These are phyloP conservation scores for Penicillium goetzii DNA, from an alignment of 495 filamentous ascomycete genomes.

Conservation along the genomic window DNA sequence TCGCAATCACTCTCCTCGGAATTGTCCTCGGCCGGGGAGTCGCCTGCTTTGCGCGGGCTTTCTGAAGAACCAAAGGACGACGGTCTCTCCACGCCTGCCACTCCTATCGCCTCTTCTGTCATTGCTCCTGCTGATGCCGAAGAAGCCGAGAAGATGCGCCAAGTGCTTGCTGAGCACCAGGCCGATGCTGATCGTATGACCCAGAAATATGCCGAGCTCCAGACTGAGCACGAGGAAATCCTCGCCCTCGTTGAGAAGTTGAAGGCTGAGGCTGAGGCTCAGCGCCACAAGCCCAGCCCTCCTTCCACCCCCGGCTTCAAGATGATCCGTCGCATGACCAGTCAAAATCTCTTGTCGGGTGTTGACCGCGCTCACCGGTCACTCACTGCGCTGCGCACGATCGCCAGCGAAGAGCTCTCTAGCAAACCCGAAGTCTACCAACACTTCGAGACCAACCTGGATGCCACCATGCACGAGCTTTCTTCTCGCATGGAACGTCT, in stretches of 20 bases:
- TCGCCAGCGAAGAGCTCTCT: constrained; percentile 85
- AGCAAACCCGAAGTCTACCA: constrained; percentile 80
- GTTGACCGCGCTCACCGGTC: constrained; percentile 92
- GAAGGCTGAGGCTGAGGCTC: constrained; percentile 81
- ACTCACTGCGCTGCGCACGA: constrained; percentile 84
- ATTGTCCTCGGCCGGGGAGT: constrained; percentile 90
- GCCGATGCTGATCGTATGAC: constrained; percentile 69
- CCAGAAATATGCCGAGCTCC: constrained; percentile 78
- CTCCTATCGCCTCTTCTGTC: constrained; percentile 21
- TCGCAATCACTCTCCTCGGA: constrained; percentile 96
- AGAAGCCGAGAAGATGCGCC: constrained; percentile 73
- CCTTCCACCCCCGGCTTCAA: constrained; percentile 62
- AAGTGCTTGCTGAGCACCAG: constrained; percentile 75
- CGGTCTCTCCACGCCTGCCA: constrained; percentile 23
- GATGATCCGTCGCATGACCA: constrained; percentile 90
- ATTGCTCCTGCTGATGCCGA: constrained; percentile 43
- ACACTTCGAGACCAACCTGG: constrained; percentile 90
- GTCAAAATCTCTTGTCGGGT: constrained; percentile 79
- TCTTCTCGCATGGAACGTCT: constrained; percentile 85
- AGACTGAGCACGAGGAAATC: constrained; percentile 78
- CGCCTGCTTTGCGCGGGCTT: constrained; percentile 65
- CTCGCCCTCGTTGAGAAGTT: constrained; percentile 86
- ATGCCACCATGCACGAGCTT: constrained; percentile 90
- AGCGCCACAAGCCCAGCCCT: constrained; percentile 70
- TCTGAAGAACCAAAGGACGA: constrained; percentile 55